Conservation (phyloP, 768 basidiomycete genomes). For the Mycena chlorophos region DNA sequence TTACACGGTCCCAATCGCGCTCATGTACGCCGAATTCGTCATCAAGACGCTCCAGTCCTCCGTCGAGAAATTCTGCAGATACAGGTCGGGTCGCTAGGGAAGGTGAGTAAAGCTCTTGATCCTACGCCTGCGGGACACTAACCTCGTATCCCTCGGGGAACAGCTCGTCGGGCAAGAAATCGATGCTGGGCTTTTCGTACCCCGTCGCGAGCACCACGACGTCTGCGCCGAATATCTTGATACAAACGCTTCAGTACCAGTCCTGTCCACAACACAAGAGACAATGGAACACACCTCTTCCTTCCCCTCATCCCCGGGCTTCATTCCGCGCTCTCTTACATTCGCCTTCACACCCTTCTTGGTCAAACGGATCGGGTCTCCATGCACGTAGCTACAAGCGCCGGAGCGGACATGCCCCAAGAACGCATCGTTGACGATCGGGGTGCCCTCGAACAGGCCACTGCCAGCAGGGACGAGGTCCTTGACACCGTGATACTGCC, state of each 20-base stretch:
- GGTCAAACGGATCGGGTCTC: slow-evolving; percentile 43
- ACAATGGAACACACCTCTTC: slow-evolving; percentile 21
- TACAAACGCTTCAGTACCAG: background rate
- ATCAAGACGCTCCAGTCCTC: slow-evolving; percentile 53
- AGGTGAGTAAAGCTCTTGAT: no score
- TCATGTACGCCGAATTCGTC: slow-evolving; percentile 53
- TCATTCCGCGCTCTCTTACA: slow-evolving; percentile 35
- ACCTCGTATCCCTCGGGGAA: slow-evolving; percentile 53
- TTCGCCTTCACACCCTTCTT: slow-evolving; percentile 36
- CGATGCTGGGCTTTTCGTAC: slow-evolving; percentile 45
- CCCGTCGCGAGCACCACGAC: slow-evolving; percentile 56
- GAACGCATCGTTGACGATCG: slow-evolving; percentile 55
- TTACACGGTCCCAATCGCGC: slow-evolving; percentile 48
- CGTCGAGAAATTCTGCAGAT: slow-evolving; percentile 55
- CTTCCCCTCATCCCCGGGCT: slow-evolving; percentile 35
- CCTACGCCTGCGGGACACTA: slow-evolving; percentile 4
- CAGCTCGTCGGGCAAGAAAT: slow-evolving; percentile 47
- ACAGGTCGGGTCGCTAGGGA: slow-evolving; percentile 45
- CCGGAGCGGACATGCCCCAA: slow-evolving; percentile 44
- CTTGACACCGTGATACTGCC: slow-evolving; percentile 46
- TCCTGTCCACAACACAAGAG: background rate
- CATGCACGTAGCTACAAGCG: slow-evolving; percentile 47
- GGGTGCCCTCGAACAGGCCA: slow-evolving; percentile 50
- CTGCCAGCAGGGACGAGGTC: slow-evolving; percentile 42
- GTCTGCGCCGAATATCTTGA: slow-evolving; percentile 41